Evolutionary conservation across 805 yeast genomes (phyloP).

Genomic region (Ogataea minuta): DNA sequence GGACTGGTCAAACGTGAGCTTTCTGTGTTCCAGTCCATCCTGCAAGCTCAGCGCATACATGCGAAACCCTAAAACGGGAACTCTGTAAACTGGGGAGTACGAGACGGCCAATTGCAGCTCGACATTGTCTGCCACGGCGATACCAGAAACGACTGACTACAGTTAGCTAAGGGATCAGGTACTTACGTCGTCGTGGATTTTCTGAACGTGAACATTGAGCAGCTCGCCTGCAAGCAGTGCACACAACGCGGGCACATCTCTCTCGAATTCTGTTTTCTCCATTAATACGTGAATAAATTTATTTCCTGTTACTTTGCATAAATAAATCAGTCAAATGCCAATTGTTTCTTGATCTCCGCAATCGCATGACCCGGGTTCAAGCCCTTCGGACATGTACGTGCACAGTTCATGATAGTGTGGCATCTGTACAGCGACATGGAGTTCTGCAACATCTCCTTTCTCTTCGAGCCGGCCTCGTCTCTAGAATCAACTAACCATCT

Average conservation of each 20-base stretch:
- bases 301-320: conserved; percentile 6
- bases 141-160: too few relatives aligned
- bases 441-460: conserved; percentile 91
- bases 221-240: too few relatives aligned
- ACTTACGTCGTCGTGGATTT: too few relatives aligned
- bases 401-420: conserved; percentile 98
- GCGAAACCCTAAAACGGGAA: conserved; percentile 22
- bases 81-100: conserved; percentile 10
- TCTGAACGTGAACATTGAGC: too few relatives aligned
- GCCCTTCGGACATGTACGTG: conserved; percentile 97
- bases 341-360: conserved; percentile 92
- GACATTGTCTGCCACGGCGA: not conserved
- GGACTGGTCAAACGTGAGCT: conserved; percentile 14
- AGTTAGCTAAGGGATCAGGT: too few relatives aligned
- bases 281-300: conserved; percentile 2
- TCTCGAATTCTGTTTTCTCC: conserved; percentile 6
- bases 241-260: not conserved
- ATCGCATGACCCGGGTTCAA: conserved; percentile 97
- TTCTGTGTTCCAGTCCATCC: conserved; percentile 8
- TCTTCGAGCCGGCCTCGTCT: conserved; percentile 79
- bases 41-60: conserved; percentile 2
- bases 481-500: conserved; percentile 98
- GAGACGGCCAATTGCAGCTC: conserved; percentile 13
- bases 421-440: conserved; percentile 98
- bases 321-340: conserved; percentile 64